Conservation (phyloP, 1,284 basidiomycete species). For the Sanguinoderma infundibulare region DNA sequence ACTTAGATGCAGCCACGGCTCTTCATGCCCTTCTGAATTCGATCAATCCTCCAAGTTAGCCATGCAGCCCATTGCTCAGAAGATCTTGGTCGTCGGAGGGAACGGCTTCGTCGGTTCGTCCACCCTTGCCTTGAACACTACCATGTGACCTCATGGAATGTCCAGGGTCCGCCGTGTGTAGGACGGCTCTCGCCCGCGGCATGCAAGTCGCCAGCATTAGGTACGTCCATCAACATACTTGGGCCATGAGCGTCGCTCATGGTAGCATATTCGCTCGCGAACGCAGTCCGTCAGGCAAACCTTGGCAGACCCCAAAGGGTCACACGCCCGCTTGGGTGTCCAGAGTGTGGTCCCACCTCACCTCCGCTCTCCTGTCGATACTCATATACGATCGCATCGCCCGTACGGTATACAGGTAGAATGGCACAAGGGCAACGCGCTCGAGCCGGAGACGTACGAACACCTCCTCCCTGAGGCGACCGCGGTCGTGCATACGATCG, state of each 20-base stretch:
- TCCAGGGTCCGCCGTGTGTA: constrained; percentile 91
- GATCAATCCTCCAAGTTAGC: neutral
- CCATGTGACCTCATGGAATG: neutral
- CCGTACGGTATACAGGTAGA: constrained; percentile 61
- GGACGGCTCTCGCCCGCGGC: constrained; percentile 81
- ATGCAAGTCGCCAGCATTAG: constrained; percentile 90
- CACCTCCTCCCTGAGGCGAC: constrained; percentile 67
- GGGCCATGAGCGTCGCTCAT: constrained; percentile 6
- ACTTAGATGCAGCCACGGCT: neutral
- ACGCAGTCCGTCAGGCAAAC: constrained; percentile 80
- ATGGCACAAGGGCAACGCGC: constrained; percentile 83
- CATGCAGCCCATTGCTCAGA: constrained; percentile 47
- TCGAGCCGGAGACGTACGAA: constrained; percentile 76
- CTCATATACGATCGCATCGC: neutral
- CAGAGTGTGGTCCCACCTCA: constrained; percentile 49
- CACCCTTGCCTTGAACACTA: neutral
- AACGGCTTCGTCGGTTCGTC: constrained; percentile 90
- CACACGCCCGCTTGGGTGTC: constrained; percentile 88
- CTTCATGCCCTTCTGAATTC: neutral
- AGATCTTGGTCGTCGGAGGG: constrained; percentile 88
- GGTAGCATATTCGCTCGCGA: too few species aligned
- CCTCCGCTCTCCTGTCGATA: constrained; percentile 6
- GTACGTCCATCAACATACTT: constrained; percentile 44
- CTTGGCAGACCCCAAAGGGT: constrained; percentile 88
- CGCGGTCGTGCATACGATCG: constrained; percentile 95